These are phyloP conservation scores for Alternaria dauci DNA, from an alignment of 2,329 filamentous ascomycete genomes.

Conservation along the genomic window DNA sequence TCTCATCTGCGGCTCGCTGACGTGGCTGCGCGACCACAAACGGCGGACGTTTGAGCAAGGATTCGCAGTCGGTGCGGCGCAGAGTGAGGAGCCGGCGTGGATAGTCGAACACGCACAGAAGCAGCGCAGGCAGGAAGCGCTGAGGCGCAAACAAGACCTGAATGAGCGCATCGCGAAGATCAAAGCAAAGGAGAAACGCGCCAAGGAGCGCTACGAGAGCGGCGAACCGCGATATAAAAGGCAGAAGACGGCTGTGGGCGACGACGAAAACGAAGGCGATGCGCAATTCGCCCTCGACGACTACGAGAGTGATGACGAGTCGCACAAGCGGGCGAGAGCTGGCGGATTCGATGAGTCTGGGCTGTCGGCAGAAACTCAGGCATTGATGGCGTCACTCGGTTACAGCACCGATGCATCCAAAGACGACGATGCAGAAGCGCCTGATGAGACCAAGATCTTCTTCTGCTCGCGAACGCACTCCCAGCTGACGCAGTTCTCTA, in stretches of 20 bases:
- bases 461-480: conserved; percentile 95
- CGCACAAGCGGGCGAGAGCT: conserved; percentile 28
- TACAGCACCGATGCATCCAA: conserved; percentile 45
- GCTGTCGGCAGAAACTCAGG: conserved; percentile 77
- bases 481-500: conserved; percentile 86
- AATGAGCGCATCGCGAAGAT: conserved; percentile 74
- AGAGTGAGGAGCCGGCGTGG: conserved; percentile 81
- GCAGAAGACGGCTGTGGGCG: conserved; percentile 30
- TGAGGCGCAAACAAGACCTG: conserved; percentile 73
- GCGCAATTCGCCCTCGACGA: conserved; percentile 79
- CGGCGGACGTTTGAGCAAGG: conserved; percentile 65
- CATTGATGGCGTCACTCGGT: conserved; percentile 71
- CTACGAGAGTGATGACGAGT: conserved; percentile 70
- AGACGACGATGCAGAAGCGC: conserved; percentile 59
- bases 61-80: conserved; percentile 56
- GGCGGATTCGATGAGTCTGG: conserved; percentile 51
- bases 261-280: conserved; percentile 57
- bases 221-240: conserved; percentile 60
- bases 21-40: conserved; percentile 89
- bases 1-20: conserved; percentile 85
- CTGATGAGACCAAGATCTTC: conserved; percentile 82
- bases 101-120: conserved; percentile 78
- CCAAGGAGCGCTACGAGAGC: conserved; percentile 60
- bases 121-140: conserved; percentile 72
- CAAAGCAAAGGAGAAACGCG: conserved; percentile 68